Percentiles rank a stretch among this genome's conserved stretches.
Conservation (phyloP, 176 grass and related monocot genomes). For the Elaeis guineensis region DNA sequence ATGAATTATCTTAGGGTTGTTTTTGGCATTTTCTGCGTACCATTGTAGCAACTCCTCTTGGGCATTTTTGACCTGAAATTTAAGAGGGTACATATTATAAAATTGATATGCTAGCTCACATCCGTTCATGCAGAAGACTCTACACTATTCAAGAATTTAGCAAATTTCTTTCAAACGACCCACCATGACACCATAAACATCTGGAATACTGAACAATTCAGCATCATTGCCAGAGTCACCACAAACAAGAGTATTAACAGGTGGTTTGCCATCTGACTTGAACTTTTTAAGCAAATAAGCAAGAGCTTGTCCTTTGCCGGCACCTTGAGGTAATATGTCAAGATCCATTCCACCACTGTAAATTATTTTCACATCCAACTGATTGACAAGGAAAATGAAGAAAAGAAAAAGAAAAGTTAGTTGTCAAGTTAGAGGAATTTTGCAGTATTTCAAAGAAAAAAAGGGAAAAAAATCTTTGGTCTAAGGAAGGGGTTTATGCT, state of each 20-base stretch:
- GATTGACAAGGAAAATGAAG: background rate
- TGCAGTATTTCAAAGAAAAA: constrained; percentile 4
- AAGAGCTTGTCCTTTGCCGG: constrained; percentile 90
- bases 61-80: constrained; percentile 79
- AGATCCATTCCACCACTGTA: constrained; percentile 70
- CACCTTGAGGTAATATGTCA: constrained; percentile 64
- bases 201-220: constrained; percentile 76
- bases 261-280: constrained; percentile 40
- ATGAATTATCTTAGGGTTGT: constrained; percentile 50
- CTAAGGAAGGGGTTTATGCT: no score
- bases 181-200: constrained; percentile 76
- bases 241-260: constrained; percentile 76
- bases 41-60: constrained; percentile 79
- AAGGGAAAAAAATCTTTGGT: constrained; percentile 1
- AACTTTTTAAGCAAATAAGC: constrained; percentile 75
- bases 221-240: constrained; percentile 89
- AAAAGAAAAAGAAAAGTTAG: no score
- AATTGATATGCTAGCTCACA: background rate
- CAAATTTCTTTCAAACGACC: constrained; percentile 21
- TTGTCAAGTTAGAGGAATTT: no score
- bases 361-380: constrained; percentile 94
- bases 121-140: background rate
- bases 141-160: background rate
- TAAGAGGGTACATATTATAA: background rate
- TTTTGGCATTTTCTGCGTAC: constrained; percentile 61